A percentile compares a stretch with the other conserved stretches of the same genome.
These are phyloP conservation scores for Pseudotulostoma volvatum DNA, from an alignment of 495 filamentous ascomycete species.

Conservation along the genomic window DNA sequence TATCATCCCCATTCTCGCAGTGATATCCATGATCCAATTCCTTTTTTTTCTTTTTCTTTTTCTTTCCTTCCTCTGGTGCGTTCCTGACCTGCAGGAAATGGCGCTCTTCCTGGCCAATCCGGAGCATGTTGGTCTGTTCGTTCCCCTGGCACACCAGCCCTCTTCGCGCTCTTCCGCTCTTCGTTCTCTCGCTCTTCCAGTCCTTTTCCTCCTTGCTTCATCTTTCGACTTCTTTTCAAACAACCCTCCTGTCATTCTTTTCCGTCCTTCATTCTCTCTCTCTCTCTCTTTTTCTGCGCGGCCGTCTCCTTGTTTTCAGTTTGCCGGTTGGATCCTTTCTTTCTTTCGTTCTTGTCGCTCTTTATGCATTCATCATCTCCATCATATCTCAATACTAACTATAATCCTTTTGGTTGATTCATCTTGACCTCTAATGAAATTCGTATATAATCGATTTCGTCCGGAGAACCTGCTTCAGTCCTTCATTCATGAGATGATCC, in stretches of 20 bases:
- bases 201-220: constrained; percentile 7
- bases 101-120: too few relatives aligned
- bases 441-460: constrained; percentile 6
- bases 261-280: constrained; percentile 1
- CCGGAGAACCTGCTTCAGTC: too few relatives aligned
- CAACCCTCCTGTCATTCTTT: constrained; percentile 5
- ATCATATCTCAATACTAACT: too few relatives aligned
- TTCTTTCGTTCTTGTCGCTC: constrained; percentile 3
- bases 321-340: constrained; percentile 6
- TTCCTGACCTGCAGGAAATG: too few relatives aligned
- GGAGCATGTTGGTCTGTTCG: too few relatives aligned
- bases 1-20: too few relatives aligned
- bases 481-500: too few relatives aligned
- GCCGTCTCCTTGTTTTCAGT: constrained; percentile 3
- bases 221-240: constrained; percentile 4
- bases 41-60: too few relatives aligned
- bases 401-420: constrained; percentile 3
- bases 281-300: constrained; percentile 3
- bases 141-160: too few relatives aligned
- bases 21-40: too few relatives aligned
- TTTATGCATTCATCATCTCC: too few relatives aligned
- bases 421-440: constrained; percentile 9
- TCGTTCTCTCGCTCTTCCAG: constrained; percentile 2
- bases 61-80: too few relatives aligned
- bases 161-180: neutral